Evolutionary conservation across 192 early-diverging fungal genomes (phyloP), one percentile per base, ranked within the genome.

Genomic region (Podila minutissima): DNA sequence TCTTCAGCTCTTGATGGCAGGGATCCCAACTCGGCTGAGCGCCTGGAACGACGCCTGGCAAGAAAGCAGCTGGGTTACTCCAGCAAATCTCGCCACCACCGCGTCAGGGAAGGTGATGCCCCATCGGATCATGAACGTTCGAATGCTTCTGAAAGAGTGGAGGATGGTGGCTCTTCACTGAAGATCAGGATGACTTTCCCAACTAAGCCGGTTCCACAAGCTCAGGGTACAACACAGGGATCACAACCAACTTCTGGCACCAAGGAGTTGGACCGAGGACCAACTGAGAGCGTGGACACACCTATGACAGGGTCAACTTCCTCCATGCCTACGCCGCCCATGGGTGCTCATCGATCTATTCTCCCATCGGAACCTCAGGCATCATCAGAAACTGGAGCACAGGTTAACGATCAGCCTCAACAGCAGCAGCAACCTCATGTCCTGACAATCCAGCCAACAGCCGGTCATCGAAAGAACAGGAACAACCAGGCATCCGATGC

Each of bases 41-140:
- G 75, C 1, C 22, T 60, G 65, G 75, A 78, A 33, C 75, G 75
- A 50, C 75, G 75, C 10, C 38, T 78, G n/a, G 75, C 69, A 10
- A 32, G 65, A 35, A 78, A 61, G 31, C 26, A 63, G 26, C 35
- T 78, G n/a, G 71, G 70, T 32, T 38, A 63, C 11, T 51, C 67
- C 2, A 51, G 50, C 10, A 74, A 74, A 50, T 24, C 49, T n/a
- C 73, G 73, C 9, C 57, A 51, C 51, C 64, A 57, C 0, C 75
- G 69, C 26, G 35, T 26, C 5, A 64, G 64, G 38, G 75, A 78
- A 2, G 57, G 46, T 24, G 66, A 24, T 55, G 53, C 53, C 24
- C n/a, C 49, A 13, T 53, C 63, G 4, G 74, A 53, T 7, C 61
- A 64, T 8, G 62, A 37, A 59, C 26, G 46, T 6, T 55, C 53